Percentiles rank a stretch among this genome's conserved stretches.
Evolutionary conservation across 441 rosid genomes (phyloP).

Genomic region (Adansonia grandidieri): DNA sequence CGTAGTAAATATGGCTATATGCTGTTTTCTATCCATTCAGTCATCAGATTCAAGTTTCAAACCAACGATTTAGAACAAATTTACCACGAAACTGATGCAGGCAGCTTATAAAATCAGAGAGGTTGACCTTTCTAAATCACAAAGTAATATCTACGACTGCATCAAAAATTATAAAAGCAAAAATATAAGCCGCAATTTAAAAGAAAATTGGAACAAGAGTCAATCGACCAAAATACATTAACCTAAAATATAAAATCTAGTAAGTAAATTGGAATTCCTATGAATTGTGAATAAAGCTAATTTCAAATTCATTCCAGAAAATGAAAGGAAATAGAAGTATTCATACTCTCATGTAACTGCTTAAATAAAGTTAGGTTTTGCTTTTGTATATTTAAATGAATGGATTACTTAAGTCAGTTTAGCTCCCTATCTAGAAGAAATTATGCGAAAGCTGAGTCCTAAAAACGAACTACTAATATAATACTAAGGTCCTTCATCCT

Average conservation of each 20-base stretch:
- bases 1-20: constrained; percentile 85
- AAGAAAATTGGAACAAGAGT: constrained; percentile 8
- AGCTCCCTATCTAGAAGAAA: neutral
- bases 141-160: constrained; percentile 4
- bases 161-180: neutral
- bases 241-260: neutral
- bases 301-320: constrained; percentile 6
- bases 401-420: neutral
- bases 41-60: constrained; percentile 34
- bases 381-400: neutral
- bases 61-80: constrained; percentile 5
- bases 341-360: neutral
- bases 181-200: neutral
- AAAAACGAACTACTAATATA: neutral
- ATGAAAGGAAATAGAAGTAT: neutral
- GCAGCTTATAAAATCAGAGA: neutral
- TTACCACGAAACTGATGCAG: neutral
- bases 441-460: neutral
- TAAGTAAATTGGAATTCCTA: neutral
- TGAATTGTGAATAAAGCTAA: neutral
- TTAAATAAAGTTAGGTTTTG: constrained; percentile 14
- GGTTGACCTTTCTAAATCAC: neutral
- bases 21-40: constrained; percentile 62
- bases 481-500: neutral
- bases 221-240: neutral